Evolutionary conservation across 2,329 filamentous ascomycete species (phyloP), one percentile per base, ranked within the genome.

Genomic region (Paecilomyces formosus): DNA sequence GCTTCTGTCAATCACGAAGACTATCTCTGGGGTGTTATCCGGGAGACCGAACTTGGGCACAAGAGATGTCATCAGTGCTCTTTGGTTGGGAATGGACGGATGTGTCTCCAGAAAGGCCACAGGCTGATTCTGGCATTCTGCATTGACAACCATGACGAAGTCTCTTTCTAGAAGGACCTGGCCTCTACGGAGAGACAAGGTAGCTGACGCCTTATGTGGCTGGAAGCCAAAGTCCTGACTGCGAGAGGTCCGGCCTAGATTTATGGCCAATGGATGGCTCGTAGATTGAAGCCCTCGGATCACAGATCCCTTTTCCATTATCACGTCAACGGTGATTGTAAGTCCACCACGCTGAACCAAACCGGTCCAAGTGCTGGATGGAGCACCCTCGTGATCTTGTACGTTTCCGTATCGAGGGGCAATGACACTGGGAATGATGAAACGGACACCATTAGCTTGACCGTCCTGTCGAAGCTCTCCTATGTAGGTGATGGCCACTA

Each of bases 401-500:
- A 64, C 59, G 13, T 64, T 64, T 12, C 85, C 85, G 70, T 89
- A 91, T 21, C 87, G 80, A 1, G 88, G 88, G 0, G 84, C 85
- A 57, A 92, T 86, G 54, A 71, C 74, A 0, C 82, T 88, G 0
- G 88, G 88, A 3, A 92, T 82, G 3, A 83, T 90, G 67, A 88
- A 88, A 6, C 87, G 81, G 26, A 88, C 76, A 5, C 86, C 86
- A 65, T 91, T 85, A 2, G 82, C 78, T 61, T 86, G 83, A 51
- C 85, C 81, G 66, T 90, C 87, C 63, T 90, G 85, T 73, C 89
- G 89, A 57, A 91, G 78, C 68, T 91, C 87, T 2, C 85, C 85
- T 3, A 89, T 78, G 61, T 88, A 90, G 0, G 78, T 83, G 57
- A 90, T 83, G 11, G 86, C 79, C 6, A 90, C 81, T 6, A 79